A percentile compares a stretch with the other conserved stretches of the same genome.
Conservation (phyloP, 2,329 filamentous ascomycete species). For the Periconia sp. region DNA sequence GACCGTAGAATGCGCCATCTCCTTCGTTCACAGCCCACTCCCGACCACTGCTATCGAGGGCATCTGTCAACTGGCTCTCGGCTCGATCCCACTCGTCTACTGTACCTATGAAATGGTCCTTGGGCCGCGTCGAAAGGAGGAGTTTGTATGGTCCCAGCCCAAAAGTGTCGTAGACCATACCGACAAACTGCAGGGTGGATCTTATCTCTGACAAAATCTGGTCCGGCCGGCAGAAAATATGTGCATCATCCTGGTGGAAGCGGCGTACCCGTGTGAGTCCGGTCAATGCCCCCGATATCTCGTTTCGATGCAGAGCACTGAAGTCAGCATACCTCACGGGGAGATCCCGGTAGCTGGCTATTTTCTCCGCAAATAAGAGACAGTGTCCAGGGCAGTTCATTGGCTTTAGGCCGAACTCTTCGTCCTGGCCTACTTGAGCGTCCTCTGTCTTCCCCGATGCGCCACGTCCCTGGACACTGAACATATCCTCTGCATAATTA, state of each 20-base stretch:
- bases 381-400: constrained; percentile 95
- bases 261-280: constrained; percentile 81
- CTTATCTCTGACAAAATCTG: constrained; percentile 77
- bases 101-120: constrained; percentile 75
- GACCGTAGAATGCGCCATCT: constrained; percentile 88
- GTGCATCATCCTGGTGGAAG: constrained; percentile 89
- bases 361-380: constrained; percentile 74
- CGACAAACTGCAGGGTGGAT: constrained; percentile 73
- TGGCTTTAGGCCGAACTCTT: constrained; percentile 81
- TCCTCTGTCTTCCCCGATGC: constrained; percentile 47
- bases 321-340: constrained; percentile 87
- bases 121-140: constrained; percentile 75
- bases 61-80: constrained; percentile 65
- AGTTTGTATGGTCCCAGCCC: constrained; percentile 73
- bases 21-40: constrained; percentile 76
- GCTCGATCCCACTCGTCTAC: constrained; percentile 69
- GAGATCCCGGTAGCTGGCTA: constrained; percentile 75
- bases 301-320: constrained; percentile 82
- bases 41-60: constrained; percentile 64
- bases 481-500: constrained; percentile 93
- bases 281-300: constrained; percentile 77
- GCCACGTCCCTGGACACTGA: constrained; percentile 68
- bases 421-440: constrained; percentile 58
- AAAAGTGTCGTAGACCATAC: constrained; percentile 70
- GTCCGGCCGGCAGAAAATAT: constrained; percentile 81